Evolutionary conservation across 345 rosid genomes (phyloP), one percentile per base, ranked within the genome.

Genomic region (Eucalyptus camaldulensis): DNA sequence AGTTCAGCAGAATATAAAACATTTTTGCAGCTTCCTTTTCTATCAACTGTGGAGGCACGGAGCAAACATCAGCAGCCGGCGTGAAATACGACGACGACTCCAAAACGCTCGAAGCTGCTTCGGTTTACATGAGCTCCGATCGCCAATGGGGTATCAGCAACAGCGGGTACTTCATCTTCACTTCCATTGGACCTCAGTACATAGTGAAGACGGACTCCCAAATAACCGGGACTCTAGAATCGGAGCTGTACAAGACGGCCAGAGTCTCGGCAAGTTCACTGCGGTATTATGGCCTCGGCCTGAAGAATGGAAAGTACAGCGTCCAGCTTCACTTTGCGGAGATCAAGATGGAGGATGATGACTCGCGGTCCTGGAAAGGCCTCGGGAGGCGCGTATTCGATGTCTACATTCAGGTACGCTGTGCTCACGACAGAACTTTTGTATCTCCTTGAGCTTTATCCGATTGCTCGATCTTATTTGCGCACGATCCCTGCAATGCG

Each of bases 261-360:
- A 93, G 96, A 90, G 86, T 93, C 80, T 93, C 96, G 1, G 88
- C 96, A 3, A 93, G 93, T 90, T 94, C 96, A 8, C 90, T 94
- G 87, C 92, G 93, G 91, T 94, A 94, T 83, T 92, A 88, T 65
- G 96, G 95, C 89, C 93, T 93, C 24, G 94, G 94, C 53, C 58
- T 94, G 69, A 76, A 90, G 92, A 93, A 93, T 6, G 95, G 96
- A 33, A 89, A 56, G 49, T 94, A 94, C 92, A 91, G 29, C 11
- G 86, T 94, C 43, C 89, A 92, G 90, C 94, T 94, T 89, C 95
- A 93, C 80, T 94, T 94, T 89, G 94, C 95, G 13, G 96, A 94
- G 92, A 94, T 93, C 27, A 80, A 15, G 88, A 93, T 94, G 94
- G 95, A 91, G 31, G 95, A 93, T 81, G 95, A 93, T 86, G 88